Evolutionary conservation across 345 rosid species (phyloP).

Genomic region (Fremontodendron californicum): DNA sequence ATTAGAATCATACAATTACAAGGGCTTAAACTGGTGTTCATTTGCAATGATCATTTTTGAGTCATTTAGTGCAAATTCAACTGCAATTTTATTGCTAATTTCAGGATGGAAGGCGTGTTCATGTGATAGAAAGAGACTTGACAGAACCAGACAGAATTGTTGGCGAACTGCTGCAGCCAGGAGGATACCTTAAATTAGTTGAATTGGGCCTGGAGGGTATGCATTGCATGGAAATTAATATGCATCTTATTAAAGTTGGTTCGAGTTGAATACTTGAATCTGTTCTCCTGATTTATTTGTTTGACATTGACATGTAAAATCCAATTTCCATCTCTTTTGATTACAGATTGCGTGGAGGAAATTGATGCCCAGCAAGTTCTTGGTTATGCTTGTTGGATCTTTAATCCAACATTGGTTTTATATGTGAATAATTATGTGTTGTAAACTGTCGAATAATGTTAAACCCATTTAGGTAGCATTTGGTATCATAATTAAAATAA

Average conservation of each 20-base stretch:
- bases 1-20: neutral
- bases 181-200: constrained; percentile 40
- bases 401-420: too few species aligned
- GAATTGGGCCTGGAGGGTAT: constrained; percentile 46
- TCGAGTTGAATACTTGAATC: neutral
- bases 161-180: constrained; percentile 49
- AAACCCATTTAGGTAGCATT: too few species aligned
- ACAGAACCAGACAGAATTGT: constrained; percentile 43
- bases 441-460: too few species aligned
- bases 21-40: neutral
- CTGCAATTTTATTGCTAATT: neutral
- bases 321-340: neutral
- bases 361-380: constrained; percentile 47
- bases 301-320: neutral
- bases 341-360: constrained; percentile 38
- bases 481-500: too few species aligned
- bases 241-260: neutral
- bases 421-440: too few species aligned
- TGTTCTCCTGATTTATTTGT: neutral
- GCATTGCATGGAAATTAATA: neutral
- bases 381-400: too few species aligned
- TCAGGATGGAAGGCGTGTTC: constrained; percentile 49
- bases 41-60: neutral
- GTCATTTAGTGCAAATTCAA: neutral
- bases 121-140: constrained; percentile 47